Evolutionary conservation across 2,329 filamentous ascomycete genomes (phyloP).

Genomic region (Paecilomyces variotii): DNA sequence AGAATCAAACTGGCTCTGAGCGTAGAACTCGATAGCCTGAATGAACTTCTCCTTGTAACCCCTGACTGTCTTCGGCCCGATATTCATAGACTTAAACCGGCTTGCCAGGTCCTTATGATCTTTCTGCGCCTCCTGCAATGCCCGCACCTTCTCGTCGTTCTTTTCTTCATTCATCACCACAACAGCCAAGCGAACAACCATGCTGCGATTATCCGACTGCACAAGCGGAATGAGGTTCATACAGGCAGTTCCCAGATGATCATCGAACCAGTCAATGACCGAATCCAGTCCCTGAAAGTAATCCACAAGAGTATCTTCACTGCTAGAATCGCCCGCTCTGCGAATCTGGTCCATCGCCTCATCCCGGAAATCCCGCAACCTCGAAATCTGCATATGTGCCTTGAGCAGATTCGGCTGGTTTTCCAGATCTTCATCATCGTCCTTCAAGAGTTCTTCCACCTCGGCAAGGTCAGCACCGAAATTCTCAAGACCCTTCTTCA

Average conservation of each 20-base stretch:
- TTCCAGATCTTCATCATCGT: conserved; percentile 79
- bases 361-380: conserved; percentile 87
- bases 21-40: conserved; percentile 65
- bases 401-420: conserved; percentile 86
- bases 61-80: conserved; percentile 81
- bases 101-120: conserved; percentile 93
- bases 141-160: conserved; percentile 84
- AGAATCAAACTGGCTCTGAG: conserved; percentile 64
- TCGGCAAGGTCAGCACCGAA: conserved; percentile 71
- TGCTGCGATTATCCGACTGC: conserved; percentile 73
- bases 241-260: conserved; percentile 81
- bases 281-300: conserved; percentile 83
- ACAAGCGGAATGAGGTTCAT: conserved; percentile 85
- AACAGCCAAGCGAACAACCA: conserved; percentile 85
- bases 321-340: conserved; percentile 60
- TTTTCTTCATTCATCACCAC: conserved; percentile 95
- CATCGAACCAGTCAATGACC: conserved; percentile 89
- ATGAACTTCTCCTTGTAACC: conserved; percentile 97
- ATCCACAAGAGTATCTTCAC: conserved; percentile 77
- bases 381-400: conserved; percentile 86
- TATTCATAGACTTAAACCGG: conserved; percentile 89
- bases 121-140: conserved; percentile 86
- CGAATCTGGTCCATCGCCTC: conserved; percentile 95
- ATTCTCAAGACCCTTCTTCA: conserved; percentile 82
- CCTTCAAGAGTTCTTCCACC: conserved; percentile 68